A percentile compares a stretch with the other conserved stretches of the same genome.
Conservation (phyloP, 352 stramenopile genomes). For the Pythium aquatile region DNA sequence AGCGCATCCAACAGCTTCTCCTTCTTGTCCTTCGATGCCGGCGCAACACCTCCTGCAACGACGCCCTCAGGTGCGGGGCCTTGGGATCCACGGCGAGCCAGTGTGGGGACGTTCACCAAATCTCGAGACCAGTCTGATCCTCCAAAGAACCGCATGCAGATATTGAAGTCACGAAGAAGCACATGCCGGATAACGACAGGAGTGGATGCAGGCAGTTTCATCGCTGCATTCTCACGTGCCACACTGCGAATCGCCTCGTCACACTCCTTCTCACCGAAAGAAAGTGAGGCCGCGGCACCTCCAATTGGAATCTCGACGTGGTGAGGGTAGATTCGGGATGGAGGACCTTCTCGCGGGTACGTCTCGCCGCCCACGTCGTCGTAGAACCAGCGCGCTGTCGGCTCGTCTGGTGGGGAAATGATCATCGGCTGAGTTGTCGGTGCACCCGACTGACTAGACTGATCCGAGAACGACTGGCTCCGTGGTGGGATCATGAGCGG, state of each 20-base stretch:
- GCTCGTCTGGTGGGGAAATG: conserved; percentile 65
- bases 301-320: conserved; percentile 87
- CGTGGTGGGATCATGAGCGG: conserved; percentile 45
- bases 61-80: conserved; percentile 17
- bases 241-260: conserved; percentile 74
- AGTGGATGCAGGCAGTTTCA: conserved; percentile 41
- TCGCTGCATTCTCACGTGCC: conserved; percentile 51
- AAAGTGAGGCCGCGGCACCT: conserved; percentile 76
- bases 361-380: conserved; percentile 46
- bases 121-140: conserved; percentile 79
- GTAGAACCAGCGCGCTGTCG: conserved; percentile 80
- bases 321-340: conserved; percentile 81
- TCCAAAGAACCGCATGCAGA: conserved; percentile 88
- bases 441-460: conserved; percentile 39
- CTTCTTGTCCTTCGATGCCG: conserved; percentile 32
- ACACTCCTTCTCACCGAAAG: conserved; percentile 83
- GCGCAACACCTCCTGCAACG: not conserved
- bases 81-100: conserved; percentile 11
- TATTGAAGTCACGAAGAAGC: conserved; percentile 84
- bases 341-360: conserved; percentile 38
- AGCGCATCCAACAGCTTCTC: conserved; percentile 79
- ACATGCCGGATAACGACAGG: conserved; percentile 78
- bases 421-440: conserved; percentile 44
- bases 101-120: conserved; percentile 34
- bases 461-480: conserved; percentile 51